Conservation (phyloP, 2,329 filamentous ascomycete species). For the Alternaria brassicae region DNA sequence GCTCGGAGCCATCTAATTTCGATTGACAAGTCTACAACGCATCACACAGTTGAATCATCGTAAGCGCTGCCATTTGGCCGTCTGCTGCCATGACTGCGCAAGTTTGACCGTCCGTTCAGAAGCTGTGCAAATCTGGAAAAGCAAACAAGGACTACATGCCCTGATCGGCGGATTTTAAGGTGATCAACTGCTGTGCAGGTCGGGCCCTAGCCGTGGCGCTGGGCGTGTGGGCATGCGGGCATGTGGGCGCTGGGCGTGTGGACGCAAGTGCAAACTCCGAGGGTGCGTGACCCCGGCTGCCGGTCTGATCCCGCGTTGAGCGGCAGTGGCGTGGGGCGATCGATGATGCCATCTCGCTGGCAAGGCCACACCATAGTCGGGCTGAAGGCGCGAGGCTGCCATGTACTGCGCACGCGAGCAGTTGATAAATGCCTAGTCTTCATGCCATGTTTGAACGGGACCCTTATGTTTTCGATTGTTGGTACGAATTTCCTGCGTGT, state of each 20-base stretch:
- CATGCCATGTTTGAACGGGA: background rate
- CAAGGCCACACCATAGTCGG: background rate
- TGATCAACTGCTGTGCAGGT: slow-evolving; percentile 7
- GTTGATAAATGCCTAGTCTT: background rate
- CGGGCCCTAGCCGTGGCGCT: slow-evolving; percentile 1
- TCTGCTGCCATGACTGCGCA: background rate
- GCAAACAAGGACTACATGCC: background rate
- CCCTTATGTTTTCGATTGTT: background rate
- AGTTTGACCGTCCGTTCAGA: background rate
- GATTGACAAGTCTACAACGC: slow-evolving; percentile 1
- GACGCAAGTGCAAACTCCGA: background rate
- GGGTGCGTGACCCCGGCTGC: slow-evolving; percentile 3
- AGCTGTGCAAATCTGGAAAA: background rate
- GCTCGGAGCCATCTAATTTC: slow-evolving; percentile 1
- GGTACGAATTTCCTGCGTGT: background rate
- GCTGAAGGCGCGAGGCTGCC: background rate
- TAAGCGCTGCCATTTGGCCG: background rate
- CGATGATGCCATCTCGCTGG: slow-evolving; percentile 1
- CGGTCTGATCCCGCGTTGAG: slow-evolving; percentile 5
- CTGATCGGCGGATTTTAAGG: background rate
- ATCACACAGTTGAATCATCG: background rate
- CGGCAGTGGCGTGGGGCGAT: slow-evolving; percentile 13
- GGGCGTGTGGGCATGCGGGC: background rate
- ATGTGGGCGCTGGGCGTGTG: too few relatives aligned
- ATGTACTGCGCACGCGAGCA: background rate